Conservation (phyloP, 768 basidiomycete genomes). For the Agrocybe chaxingu region DNA sequence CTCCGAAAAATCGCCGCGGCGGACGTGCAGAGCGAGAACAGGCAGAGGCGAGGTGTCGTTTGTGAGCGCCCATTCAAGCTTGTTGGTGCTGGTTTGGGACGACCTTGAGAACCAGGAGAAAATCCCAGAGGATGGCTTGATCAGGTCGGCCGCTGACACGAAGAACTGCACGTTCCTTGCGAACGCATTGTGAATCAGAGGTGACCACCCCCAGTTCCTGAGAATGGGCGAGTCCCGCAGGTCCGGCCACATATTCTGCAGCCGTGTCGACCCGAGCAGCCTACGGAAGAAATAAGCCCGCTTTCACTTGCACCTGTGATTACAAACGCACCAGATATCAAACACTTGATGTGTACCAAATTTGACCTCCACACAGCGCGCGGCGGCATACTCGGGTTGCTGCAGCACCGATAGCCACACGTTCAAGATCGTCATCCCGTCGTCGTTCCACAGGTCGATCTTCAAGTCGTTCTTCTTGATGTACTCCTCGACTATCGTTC, state of each 20-base stretch:
- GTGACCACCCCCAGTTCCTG: conserved; percentile 58
- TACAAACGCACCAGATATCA: conserved; percentile 44
- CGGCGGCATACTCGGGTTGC: conserved; percentile 38
- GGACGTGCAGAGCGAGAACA: conserved; percentile 54
- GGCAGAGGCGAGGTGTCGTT: conserved; percentile 33
- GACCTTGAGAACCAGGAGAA: conserved; percentile 8
- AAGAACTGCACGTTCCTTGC: conserved; percentile 44
- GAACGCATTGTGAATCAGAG: conserved; percentile 51
- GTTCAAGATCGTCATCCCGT: conserved; percentile 36
- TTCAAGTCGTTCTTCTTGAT: background rate
- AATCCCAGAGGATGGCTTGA: conserved; percentile 16
- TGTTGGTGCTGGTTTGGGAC: background rate
- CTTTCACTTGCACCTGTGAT: background rate
- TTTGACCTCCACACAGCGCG: conserved; percentile 48
- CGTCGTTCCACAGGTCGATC: conserved; percentile 10
- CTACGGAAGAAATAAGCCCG: conserved; percentile 26
- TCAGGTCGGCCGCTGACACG: background rate
- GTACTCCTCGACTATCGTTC: conserved; percentile 17
- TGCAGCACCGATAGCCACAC: conserved; percentile 44
- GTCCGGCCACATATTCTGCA: conserved; percentile 42
- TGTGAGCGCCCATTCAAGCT: background rate
- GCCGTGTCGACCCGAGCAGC: conserved; percentile 42
- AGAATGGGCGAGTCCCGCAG: conserved; percentile 48
- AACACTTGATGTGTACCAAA: conserved; percentile 39
- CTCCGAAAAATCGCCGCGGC: conserved; percentile 50